phyloP scores from a whole-genome alignment of 2,329 filamentous ascomycete species.

The Elsinoe batatas region DNA sequence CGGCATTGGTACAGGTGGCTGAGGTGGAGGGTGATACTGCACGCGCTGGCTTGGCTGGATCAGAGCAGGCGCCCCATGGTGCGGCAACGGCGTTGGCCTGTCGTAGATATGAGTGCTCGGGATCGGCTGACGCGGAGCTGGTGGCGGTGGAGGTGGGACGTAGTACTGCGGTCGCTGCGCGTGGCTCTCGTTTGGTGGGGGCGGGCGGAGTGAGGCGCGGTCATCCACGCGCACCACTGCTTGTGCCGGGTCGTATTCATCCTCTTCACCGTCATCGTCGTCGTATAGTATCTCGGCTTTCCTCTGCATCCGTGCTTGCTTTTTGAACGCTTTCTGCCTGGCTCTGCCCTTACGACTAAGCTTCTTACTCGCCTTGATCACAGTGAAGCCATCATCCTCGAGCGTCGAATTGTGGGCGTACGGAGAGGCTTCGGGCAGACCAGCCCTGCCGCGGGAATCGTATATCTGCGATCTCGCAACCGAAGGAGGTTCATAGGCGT shows the following conservation, averaged over 20 bases:
- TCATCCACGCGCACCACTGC: not conserved
- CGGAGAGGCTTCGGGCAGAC: too few species aligned
- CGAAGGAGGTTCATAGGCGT: not conserved
- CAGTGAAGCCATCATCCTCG: too few species aligned
- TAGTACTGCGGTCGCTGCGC: not conserved
- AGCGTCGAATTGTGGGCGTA: too few species aligned
- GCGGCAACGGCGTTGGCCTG: not conserved
- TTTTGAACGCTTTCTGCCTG: not conserved
- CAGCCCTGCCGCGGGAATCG: not conserved
- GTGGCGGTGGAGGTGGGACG: not conserved
- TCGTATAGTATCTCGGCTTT: not conserved
- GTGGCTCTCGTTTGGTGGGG: not conserved
- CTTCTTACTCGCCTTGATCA: not conserved
- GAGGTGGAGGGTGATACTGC: not conserved
- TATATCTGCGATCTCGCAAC: not conserved
- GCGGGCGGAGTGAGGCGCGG: not conserved
- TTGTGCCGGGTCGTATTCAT: constrained; percentile 2
- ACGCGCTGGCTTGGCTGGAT: constrained; percentile 8
- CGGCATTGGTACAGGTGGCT: not conserved
- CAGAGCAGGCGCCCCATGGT: constrained; percentile 6
- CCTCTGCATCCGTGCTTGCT: not conserved
- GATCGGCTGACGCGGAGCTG: not conserved
- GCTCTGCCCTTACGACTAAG: not conserved
- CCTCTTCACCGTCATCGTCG: not conserved
- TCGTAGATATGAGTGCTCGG: not conserved